These are phyloP conservation scores for Pleurotus platypus DNA, from an alignment of 768 basidiomycete species.

Conservation along the genomic window DNA sequence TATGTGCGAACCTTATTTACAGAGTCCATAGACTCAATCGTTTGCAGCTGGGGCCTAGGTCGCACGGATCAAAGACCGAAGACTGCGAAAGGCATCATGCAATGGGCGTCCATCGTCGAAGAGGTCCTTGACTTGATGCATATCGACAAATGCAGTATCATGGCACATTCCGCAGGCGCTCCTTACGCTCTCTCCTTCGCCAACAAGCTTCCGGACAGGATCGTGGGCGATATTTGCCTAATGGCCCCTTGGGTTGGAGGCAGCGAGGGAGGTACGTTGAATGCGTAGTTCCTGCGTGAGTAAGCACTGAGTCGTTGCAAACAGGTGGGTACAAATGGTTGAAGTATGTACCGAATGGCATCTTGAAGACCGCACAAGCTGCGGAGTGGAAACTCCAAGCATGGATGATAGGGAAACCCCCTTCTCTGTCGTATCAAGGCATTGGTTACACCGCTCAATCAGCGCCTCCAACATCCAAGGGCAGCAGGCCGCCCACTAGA, in stretches of 20 bases:
- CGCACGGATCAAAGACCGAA: constrained; percentile 71
- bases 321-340: constrained; percentile 91
- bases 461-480: constrained; percentile 7
- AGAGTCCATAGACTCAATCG: constrained; percentile 7
- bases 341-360: constrained; percentile 90
- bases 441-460: constrained; percentile 71
- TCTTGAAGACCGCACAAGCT: constrained; percentile 92
- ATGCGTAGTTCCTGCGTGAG: background rate
- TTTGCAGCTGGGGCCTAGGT: constrained; percentile 84
- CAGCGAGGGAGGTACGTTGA: constrained; percentile 73
- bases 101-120: constrained; percentile 89
- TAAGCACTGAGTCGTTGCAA: background rate
- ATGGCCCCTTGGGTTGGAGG: constrained; percentile 97
- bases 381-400: constrained; percentile 97
- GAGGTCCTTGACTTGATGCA: constrained; percentile 82
- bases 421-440: constrained; percentile 77
- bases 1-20: constrained; percentile 27
- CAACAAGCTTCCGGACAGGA: constrained; percentile 66
- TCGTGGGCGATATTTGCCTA: constrained; percentile 82
- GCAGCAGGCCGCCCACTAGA: constrained; percentile 17
- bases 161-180: constrained; percentile 95
- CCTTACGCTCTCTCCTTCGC: constrained; percentile 92
- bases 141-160: constrained; percentile 78
- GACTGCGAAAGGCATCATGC: constrained; percentile 74
- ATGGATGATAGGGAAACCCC: constrained; percentile 97